Conservation (phyloP, 2,329 filamentous ascomycete species). For the Lachnellula hyalina region DNA sequence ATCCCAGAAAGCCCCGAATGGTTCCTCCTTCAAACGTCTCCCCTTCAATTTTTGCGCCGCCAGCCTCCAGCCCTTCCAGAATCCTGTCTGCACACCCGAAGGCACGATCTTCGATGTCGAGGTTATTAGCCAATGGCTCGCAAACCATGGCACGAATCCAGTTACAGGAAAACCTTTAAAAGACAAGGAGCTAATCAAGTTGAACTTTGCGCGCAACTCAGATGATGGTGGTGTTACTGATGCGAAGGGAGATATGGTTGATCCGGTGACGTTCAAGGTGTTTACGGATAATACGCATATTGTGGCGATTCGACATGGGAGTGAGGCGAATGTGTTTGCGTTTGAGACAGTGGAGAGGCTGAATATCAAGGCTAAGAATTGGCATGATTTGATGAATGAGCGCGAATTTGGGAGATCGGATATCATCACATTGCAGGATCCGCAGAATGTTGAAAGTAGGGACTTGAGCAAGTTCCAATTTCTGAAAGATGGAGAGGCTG, state of each 20-base stretch:
- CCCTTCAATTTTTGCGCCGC: slow-evolving; percentile 98
- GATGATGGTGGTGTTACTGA: slow-evolving; percentile 52
- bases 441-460: slow-evolving; percentile 77
- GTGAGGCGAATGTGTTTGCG: slow-evolving; percentile 90
- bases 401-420: slow-evolving; percentile 81
- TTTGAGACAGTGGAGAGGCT: slow-evolving; percentile 93
- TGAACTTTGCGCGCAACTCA: slow-evolving; percentile 89
- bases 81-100: slow-evolving; percentile 83
- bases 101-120: slow-evolving; percentile 95
- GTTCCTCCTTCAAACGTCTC: slow-evolving; percentile 74
- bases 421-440: slow-evolving; percentile 94
- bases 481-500: slow-evolving; percentile 71
- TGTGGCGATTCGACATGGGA: slow-evolving; percentile 73
- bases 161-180: slow-evolving; percentile 76
- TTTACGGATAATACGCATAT: slow-evolving; percentile 98
- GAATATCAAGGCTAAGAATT: slow-evolving; percentile 96
- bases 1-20: slow-evolving; percentile 50
- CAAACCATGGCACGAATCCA: slow-evolving; percentile 89
- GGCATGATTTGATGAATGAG: slow-evolving; percentile 85
- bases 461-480: slow-evolving; percentile 88
- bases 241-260: slow-evolving; percentile 74
- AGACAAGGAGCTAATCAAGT: slow-evolving; percentile 77
- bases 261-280: slow-evolving; percentile 95
- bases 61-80: slow-evolving; percentile 88
- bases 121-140: slow-evolving; percentile 89